Evolutionary conservation across 2,329 filamentous ascomycete species (phyloP).

Genomic region (Ciborinia camelliae): DNA sequence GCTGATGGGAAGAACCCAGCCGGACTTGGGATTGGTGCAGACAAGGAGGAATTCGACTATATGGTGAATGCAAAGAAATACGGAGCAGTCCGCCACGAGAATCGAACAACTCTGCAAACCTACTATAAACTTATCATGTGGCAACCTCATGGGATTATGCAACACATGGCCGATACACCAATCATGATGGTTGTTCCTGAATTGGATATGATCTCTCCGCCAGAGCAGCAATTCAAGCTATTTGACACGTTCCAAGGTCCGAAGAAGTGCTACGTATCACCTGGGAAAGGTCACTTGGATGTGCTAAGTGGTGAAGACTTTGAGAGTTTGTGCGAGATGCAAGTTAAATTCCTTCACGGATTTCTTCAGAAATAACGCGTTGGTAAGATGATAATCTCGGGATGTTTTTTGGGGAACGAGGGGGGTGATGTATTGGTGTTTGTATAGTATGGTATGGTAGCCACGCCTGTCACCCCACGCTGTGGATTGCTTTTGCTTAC

Average conservation of each 20-base stretch:
- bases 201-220: too few species aligned
- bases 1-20: slow-evolving; percentile 5
- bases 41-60: not conserved
- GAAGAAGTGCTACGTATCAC: slow-evolving; percentile 29
- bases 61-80: not conserved
- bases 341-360: not conserved
- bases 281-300: slow-evolving; percentile 34
- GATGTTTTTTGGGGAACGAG: not conserved
- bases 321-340: slow-evolving; percentile 25
- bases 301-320: slow-evolving; percentile 32
- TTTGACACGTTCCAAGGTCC: slow-evolving; percentile 30
- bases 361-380: not conserved
- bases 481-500: too few species aligned
- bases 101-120: slow-evolving; percentile 6
- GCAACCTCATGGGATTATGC: slow-evolving; percentile 3
- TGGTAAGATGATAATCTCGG: not conserved
- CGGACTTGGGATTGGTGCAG: not conserved
- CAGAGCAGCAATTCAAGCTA: too few species aligned
- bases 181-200: too few species aligned
- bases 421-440: not conserved
- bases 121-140: slow-evolving; percentile 5
- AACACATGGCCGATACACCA: too few species aligned
- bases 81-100: not conserved
- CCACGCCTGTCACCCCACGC: too few species aligned
- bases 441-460: too few species aligned